Percentiles rank a stretch among this genome's conserved stretches.
These are phyloP conservation scores for Blastosporella zonata DNA, from an alignment of 1,284 basidiomycete genomes.

Conservation along the genomic window DNA sequence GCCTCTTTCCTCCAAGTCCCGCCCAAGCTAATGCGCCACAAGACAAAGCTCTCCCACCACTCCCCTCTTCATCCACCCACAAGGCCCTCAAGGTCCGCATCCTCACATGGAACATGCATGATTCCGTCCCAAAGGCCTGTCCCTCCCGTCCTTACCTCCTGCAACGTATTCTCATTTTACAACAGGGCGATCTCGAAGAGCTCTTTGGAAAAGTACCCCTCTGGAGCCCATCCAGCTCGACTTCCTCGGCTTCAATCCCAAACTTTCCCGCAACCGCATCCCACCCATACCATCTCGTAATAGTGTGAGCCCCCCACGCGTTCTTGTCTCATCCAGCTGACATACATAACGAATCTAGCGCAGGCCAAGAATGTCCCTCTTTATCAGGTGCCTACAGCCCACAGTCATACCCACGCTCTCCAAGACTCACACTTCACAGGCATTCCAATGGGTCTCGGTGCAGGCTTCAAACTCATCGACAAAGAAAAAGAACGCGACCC, in stretches of 20 bases:
- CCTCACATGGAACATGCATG: constrained; percentile 75
- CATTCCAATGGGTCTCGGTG: constrained; percentile 72
- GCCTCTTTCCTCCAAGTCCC: constrained; percentile 23
- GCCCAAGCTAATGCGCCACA: constrained; percentile 11
- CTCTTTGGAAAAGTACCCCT: constrained; percentile 65
- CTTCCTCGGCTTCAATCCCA: constrained; percentile 38
- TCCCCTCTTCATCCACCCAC: constrained; percentile 14
- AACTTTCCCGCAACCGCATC: constrained; percentile 45
- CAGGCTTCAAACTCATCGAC: constrained; percentile 66
- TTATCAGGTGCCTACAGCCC: constrained; percentile 48
- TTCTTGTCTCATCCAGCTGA: constrained; percentile 7
- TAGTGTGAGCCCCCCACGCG: constrained; percentile 52
- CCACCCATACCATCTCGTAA: constrained; percentile 80
- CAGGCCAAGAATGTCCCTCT: constrained; percentile 82
- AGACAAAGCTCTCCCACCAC: constrained; percentile 15
- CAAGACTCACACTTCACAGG: constrained; percentile 30
- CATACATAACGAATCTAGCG: constrained; percentile 39
- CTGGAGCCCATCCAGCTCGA: constrained; percentile 36
- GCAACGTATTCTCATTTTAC: constrained; percentile 1
- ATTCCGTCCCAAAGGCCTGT: constrained; percentile 68
- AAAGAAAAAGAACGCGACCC: constrained; percentile 40
- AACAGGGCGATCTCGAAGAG: constrained; percentile 72
- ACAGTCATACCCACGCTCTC: neutral
- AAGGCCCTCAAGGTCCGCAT: constrained; percentile 42
- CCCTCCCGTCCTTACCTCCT: neutral